A percentile compares a stretch with the other conserved stretches of the same genome.
These are phyloP conservation scores for Mycena kentingensis DNA, from an alignment of 768 basidiomycete genomes.

Conservation along the genomic window DNA sequence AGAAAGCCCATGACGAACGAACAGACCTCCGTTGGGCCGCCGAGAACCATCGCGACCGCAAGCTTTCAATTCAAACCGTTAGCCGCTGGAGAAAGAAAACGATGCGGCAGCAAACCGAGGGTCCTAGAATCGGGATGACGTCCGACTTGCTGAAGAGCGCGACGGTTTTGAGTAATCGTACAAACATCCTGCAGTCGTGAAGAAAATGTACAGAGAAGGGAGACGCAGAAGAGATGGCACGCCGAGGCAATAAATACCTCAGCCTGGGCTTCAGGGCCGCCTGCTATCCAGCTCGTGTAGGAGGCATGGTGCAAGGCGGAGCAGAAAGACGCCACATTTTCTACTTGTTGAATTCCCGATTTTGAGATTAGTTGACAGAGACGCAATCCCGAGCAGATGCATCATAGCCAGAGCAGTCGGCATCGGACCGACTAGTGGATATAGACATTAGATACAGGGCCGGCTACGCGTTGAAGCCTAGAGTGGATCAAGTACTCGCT, in stretches of 20 bases:
- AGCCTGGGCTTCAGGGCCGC: too few species aligned
- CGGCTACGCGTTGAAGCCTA: too few species aligned
- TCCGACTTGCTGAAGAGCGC: slow-evolving; percentile 18
- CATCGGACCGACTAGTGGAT: too few species aligned
- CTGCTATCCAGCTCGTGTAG: too few species aligned
- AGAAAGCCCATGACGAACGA: slow-evolving; percentile 20
- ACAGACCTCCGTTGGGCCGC: slow-evolving; percentile 5
- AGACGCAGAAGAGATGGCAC: neutral
- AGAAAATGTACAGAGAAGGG: neutral
- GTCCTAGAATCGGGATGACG: slow-evolving; percentile 13
- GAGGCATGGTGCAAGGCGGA: too few species aligned
- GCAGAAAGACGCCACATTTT: too few species aligned
- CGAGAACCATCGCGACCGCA: slow-evolving; percentile 21
- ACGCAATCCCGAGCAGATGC: too few species aligned
- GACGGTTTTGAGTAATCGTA: slow-evolving; percentile 5
- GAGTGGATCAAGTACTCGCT: too few species aligned
- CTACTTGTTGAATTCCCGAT: too few species aligned
- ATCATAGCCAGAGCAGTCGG: too few species aligned
- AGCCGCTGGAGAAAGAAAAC: neutral
- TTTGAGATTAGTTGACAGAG: too few species aligned
- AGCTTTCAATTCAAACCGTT: slow-evolving; percentile 7
- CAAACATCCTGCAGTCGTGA: neutral
- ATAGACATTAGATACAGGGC: too few species aligned
- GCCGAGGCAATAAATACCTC: neutral
- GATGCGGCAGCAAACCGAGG: slow-evolving; percentile 4